Conservation (phyloP, 2,329 filamentous ascomycete species). For the Fusarium equiseti region DNA sequence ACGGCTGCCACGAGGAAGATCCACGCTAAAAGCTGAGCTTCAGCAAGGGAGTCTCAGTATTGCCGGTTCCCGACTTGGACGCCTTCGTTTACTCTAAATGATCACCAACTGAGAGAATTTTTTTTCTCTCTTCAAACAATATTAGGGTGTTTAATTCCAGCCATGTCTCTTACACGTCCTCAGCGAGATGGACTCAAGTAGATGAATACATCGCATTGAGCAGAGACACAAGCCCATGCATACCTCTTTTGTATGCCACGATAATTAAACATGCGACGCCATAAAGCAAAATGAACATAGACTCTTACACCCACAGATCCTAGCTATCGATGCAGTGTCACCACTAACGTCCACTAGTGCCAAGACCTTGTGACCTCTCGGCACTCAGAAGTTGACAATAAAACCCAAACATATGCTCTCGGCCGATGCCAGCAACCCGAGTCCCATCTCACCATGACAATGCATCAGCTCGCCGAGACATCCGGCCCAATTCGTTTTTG, state of each 20-base stretch:
- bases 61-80: slow-evolving; percentile 5
- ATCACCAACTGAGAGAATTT: background rate
- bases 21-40: background rate
- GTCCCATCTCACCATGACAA: background rate
- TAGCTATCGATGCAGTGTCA: background rate
- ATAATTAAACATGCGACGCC: background rate
- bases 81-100: background rate
- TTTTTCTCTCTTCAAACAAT: background rate
- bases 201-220: background rate
- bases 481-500: background rate
- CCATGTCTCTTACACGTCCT: background rate
- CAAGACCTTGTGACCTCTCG: slow-evolving; percentile 2
- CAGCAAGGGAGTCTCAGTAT: background rate
- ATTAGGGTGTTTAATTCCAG: background rate
- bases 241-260: background rate
- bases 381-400: slow-evolving; percentile 9
- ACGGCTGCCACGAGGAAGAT: background rate
- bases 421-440: slow-evolving; percentile 19
- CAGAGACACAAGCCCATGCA: background rate
- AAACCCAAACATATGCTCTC: slow-evolving; percentile 6
- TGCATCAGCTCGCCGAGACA: slow-evolving; percentile 11
- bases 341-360: background rate
- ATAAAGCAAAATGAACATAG: background rate
- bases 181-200: background rate
- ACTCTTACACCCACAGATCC: slow-evolving; percentile 1